phyloP scores from a whole-genome alignment of 352 stramenopile species.

The Globisporangium acanthophoron region DNA sequence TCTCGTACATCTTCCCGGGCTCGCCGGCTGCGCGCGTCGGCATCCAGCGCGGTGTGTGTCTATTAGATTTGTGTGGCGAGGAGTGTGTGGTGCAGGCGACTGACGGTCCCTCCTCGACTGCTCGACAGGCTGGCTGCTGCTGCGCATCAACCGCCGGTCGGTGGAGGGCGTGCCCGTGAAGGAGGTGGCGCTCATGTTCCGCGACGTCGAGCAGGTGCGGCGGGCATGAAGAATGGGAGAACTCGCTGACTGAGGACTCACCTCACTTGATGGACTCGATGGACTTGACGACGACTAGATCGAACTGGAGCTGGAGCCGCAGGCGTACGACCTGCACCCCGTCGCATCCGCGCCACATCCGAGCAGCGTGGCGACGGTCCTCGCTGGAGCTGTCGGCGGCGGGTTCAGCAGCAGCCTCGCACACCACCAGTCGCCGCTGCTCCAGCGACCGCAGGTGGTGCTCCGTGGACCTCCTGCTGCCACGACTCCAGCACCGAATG shows the following conservation, averaged over 20 bases:
- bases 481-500: neutral
- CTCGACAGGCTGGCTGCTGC: slow-evolving; percentile 34
- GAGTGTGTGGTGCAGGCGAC: too few relatives aligned
- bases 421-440: neutral
- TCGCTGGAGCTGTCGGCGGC: neutral
- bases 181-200: slow-evolving; percentile 39
- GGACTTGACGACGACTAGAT: neutral
- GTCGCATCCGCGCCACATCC: too few relatives aligned
- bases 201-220: slow-evolving; percentile 28
- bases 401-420: neutral
- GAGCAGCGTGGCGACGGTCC: neutral
- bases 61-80: too few relatives aligned
- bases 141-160: slow-evolving; percentile 27
- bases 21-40: slow-evolving; percentile 52
- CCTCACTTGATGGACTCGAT: neutral
- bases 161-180: slow-evolving; percentile 28
- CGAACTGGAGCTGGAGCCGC: slow-evolving; percentile 10
- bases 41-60: slow-evolving; percentile 32
- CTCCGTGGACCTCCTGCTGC: neutral
- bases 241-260: too few relatives aligned
- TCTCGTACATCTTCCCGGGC: slow-evolving; percentile 52
- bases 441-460: neutral
- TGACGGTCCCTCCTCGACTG: too few relatives aligned
- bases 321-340: neutral
- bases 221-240: neutral